Base-by-base conservation (phyloP, 164 flowering plant species). In the Santalum album region DNA sequence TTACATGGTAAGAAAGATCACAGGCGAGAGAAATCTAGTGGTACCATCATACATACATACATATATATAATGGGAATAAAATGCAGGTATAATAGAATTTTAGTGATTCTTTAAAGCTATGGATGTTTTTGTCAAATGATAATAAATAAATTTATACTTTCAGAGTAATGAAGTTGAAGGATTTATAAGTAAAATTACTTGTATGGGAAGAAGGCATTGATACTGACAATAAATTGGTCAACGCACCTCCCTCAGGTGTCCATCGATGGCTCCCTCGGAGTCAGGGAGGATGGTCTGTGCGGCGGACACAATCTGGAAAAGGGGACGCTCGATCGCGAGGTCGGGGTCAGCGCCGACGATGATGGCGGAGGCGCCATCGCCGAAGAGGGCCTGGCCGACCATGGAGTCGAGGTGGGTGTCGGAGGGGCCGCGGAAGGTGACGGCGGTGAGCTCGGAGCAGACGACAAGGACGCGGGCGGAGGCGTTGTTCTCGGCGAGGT, bases 201-300 rank as follows among this genome's bases (percentile, higher is more conserved):
- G n/a, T n/a, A n/a, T n/a, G n/a, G n/a, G n/a, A n/a, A n/a, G n/a
- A n/a, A n/a, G n/a, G n/a, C n/a, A n/a, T n/a, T n/a, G n/a, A n/a
- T n/a, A n/a, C n/a, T n/a, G n/a, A n/a, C n/a, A n/a, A n/a, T n/a
- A n/a, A n/a, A n/a, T n/a, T n/a, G n/a, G n/a, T n/a, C n/a, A n/a
- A n/a, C n/a, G n/a, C n/a, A n/a, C 64, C 38, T 63, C 67, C 15
- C 72, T 55, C 10, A 68, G 57, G 53, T 68, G 72, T 1, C 72
- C 72, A 25, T 63, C 64, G 25, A 68, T 68, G 19, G 72, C 72
- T 4, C 72, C 72, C 9, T 68, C 72, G 2, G 64, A 58, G 43
- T 63, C 72, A 2, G 72, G 72, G n/a, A 68, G 50, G 25, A 68
- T 59, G 0, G 72, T 68, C 49, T 68, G 72, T 0, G 64, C 72